These are phyloP conservation scores for Podaxis sp. DNA, from an alignment of 768 basidiomycete species.

Conservation along the genomic window DNA sequence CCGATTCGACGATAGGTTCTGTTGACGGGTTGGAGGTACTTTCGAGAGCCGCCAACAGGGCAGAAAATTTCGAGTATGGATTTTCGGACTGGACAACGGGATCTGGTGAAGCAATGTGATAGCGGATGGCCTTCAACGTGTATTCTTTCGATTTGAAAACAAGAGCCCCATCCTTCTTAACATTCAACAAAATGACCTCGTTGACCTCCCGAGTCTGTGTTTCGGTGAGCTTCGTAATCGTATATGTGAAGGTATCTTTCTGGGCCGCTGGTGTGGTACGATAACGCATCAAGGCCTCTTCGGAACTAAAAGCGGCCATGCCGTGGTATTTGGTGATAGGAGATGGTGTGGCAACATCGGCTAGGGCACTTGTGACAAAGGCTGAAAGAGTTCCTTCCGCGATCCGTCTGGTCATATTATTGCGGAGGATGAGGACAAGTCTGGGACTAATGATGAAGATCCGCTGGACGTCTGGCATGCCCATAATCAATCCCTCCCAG, in stretches of 20 bases:
- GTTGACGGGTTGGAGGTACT: neutral
- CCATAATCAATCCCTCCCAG: constrained; percentile 26
- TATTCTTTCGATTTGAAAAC: constrained; percentile 19
- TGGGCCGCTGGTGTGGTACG: constrained; percentile 14
- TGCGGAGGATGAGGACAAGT: constrained; percentile 25
- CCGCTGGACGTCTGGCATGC: constrained; percentile 20
- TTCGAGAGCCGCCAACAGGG: neutral
- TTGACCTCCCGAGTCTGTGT: constrained; percentile 21
- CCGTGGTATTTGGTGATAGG: neutral
- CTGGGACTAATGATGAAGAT: constrained; percentile 31
- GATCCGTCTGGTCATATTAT: neutral
- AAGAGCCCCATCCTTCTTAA: constrained; percentile 15
- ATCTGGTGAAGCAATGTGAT: constrained; percentile 8
- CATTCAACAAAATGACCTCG: constrained; percentile 19
- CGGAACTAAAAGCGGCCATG: neutral
- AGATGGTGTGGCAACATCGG: constrained; percentile 10
- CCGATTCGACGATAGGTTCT: neutral
- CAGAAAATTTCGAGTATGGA: neutral
- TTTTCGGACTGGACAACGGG: neutral
- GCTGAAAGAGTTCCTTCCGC: neutral
- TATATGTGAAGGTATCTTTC: constrained; percentile 23
- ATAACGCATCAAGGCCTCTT: neutral
- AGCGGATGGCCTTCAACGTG: constrained; percentile 12
- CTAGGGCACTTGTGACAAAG: constrained; percentile 11
- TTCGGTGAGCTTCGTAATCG: constrained; percentile 22